A percentile compares a stretch with the other conserved stretches of the same genome.
These are phyloP conservation scores for Castanea sativa DNA, from an alignment of 306 rosid species.

Conservation along the genomic window DNA sequence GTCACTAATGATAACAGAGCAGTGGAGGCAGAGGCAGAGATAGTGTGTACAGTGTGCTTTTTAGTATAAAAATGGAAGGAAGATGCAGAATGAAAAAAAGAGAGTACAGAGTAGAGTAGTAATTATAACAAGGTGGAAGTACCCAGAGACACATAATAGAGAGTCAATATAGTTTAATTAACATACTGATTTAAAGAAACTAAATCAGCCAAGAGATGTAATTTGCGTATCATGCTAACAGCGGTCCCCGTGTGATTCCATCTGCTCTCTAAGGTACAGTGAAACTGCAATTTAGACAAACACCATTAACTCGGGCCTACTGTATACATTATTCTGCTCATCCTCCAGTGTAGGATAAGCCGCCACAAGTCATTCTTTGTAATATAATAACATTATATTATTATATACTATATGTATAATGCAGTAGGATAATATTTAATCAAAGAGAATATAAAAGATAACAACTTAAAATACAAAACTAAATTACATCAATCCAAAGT, in stretches of 20 bases:
- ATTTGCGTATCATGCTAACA: not conserved
- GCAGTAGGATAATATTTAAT: too few relatives aligned
- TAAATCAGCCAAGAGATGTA: not conserved
- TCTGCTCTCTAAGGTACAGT: not conserved
- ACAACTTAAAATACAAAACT: too few relatives aligned
- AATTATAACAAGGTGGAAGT: not conserved
- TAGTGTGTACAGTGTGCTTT: too few relatives aligned
- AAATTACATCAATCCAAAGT: too few relatives aligned
- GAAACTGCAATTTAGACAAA: constrained; percentile 33
- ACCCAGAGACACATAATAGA: not conserved
- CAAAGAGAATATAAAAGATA: too few relatives aligned
- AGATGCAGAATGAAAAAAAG: too few relatives aligned
- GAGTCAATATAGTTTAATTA: not conserved
- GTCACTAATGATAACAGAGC: too few relatives aligned
- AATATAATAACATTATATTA: too few relatives aligned
- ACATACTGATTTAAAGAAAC: not conserved
- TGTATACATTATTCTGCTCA: constrained; percentile 56
- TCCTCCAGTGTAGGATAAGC: constrained; percentile 65
- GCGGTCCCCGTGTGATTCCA: not conserved
- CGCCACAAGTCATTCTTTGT: constrained; percentile 37
- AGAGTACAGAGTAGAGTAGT: too few relatives aligned
- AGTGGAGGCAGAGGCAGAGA: too few relatives aligned
- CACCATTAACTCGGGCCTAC: constrained; percentile 62
- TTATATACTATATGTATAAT: too few relatives aligned
- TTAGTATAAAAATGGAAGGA: too few relatives aligned